Base-by-base conservation (phyloP, 129 eudicot genomes). In the Cynara cardunculus region DNA sequence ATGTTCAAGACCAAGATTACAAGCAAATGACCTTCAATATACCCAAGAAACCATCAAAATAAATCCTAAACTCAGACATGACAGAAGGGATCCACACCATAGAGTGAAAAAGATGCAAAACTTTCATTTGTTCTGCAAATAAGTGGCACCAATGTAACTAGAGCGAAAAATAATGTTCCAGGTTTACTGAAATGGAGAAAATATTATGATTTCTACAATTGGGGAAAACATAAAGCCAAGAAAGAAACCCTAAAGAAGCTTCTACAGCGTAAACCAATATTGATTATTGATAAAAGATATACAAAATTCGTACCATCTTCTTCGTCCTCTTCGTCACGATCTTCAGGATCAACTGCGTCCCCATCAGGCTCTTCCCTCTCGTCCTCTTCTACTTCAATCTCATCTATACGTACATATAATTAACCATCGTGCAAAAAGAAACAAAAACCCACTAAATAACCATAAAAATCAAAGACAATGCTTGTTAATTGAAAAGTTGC, bases 321-420 rank as follows among this genome's bases (percentile, higher is more conserved):
- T 66, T 90, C 94, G 5, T 84, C 96, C 1, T 91, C 97, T 0
- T 89, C 97, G 2, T 88, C 92, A 22, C 87, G 90, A 21, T 79
- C 93, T 41, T 83, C 84, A 10, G 74, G 89, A 49, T 76, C 88
- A n/a, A 66, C 90, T 3, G 71, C 86, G 0, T 86, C 92, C 11
- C 87, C 92, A 5, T 84, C 91, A 24, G 81, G 91, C 62, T 77
- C 88, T 59, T 83, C 94, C 18, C 87, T 85, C 80, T 88, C 97
- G 9, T 92, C 95, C 77, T 90, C 97, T 68, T 87, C 92, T 24
- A 75, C 83, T 72, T 89, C 90, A 46, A 89, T 72, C 85, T 93
- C 98, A 49, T 93, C 96, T 91, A 84, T 37, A 25, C 26, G 66
- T 28, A 28, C 64, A n/a, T 14, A 41, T 3, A 21, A n/a, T 25